Evolutionary conservation across 495 filamentous ascomycete species (phyloP).

Genomic region (Parathielavia hyrcaniae): DNA sequence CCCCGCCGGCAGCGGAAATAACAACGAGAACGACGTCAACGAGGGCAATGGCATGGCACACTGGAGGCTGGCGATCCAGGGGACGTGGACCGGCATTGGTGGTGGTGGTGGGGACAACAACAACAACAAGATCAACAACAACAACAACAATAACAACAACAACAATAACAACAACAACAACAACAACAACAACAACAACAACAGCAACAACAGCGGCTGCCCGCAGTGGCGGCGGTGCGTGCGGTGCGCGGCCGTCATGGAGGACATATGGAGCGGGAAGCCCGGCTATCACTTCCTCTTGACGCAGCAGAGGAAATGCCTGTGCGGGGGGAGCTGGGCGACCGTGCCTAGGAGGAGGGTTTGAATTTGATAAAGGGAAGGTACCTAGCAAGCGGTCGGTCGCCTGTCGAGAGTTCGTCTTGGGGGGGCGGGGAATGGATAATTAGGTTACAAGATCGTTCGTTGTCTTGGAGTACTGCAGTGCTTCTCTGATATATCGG

Average conservation of each 20-base stretch:
- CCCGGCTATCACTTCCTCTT: slow-evolving; percentile 46
- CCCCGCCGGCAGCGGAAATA: no score
- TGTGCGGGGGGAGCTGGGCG: slow-evolving; percentile 48
- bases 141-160: no score
- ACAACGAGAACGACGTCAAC: not conserved
- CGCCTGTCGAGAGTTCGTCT: no score
- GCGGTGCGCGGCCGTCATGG: slow-evolving; percentile 58
- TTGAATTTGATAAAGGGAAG: not conserved
- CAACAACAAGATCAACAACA: no score
- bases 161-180: no score
- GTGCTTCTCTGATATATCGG: no score
- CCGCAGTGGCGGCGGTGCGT: slow-evolving; percentile 51
- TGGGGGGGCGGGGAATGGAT: no score
- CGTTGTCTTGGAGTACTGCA: no score
- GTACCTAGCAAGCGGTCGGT: no score
- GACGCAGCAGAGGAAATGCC: slow-evolving; percentile 48
- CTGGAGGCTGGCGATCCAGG: not conserved
- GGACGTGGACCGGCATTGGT: slow-evolving; percentile 1
- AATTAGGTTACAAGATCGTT: no score
- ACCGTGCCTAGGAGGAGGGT: slow-evolving; percentile 28
- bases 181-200: no score
- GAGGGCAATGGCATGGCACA: not conserved
- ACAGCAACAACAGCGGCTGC: slow-evolving; percentile 3
- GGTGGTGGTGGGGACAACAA: no score
- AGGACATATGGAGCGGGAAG: slow-evolving; percentile 45